These are phyloP conservation scores for Nicotiana paniculata DNA, from an alignment of 257 asterid species.

Conservation along the genomic window DNA sequence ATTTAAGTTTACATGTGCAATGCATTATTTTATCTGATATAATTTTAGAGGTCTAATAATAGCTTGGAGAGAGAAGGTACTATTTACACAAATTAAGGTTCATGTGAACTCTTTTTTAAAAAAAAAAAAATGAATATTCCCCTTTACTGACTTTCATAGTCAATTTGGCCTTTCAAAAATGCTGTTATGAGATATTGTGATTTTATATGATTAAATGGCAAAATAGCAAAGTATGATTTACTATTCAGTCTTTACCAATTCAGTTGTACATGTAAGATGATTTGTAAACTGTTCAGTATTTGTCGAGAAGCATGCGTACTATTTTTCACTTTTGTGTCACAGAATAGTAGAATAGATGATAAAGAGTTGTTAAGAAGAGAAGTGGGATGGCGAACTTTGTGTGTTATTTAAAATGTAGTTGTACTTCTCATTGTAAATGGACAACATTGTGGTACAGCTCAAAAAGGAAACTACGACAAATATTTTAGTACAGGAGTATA, in stretches of 20 bases:
- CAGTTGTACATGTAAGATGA: not conserved
- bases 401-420: not conserved
- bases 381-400: not conserved
- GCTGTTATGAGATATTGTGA: no score
- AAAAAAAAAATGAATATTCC: not conserved
- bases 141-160: not conserved
- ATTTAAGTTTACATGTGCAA: not conserved
- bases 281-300: not conserved
- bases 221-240: not conserved
- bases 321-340: not conserved
- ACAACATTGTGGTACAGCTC: not conserved
- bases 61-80: not conserved
- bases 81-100: not conserved
- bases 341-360: not conserved
- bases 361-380: not conserved
- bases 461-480: not conserved
- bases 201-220: not conserved
- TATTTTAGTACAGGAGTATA: not conserved
- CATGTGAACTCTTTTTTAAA: not conserved
- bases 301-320: not conserved
- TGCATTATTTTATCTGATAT: not conserved
- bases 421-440: not conserved
- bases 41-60: not conserved
- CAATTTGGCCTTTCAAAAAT: not conserved
- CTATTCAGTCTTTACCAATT: not conserved